Evolutionary conservation across 495 filamentous ascomycete species (phyloP), one percentile per base, ranked within the genome.

Genomic region (Parmelia sp.): DNA sequence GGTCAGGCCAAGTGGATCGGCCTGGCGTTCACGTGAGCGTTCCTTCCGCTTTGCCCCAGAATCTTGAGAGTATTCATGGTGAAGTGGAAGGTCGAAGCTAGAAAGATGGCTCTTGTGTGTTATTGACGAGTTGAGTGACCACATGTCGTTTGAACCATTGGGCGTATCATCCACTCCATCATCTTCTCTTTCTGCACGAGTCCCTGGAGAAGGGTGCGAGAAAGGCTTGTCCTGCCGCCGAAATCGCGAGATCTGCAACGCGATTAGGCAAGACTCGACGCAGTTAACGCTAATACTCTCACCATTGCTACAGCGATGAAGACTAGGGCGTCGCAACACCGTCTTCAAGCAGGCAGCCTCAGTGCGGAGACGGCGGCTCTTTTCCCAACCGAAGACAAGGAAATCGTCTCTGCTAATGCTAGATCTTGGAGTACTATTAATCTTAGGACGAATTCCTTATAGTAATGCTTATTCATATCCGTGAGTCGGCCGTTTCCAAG

Each of bases 1-100:
- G 19, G 66, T 74, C 0, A 79, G 66, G 40, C 40, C 40, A 8
- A 42, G 40, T 15, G 40, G 40, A 15, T 42, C 40, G 15, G 5
- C 40, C 12, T 15, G 40, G 17, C 40, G 40, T 7, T 42, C 40
- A 3, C 15, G 40, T 42, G 40, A 42, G 40, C 40, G 40, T 15
- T 42, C 40, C 40, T 19, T 42, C 15, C 40, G 40, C 40, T 15
- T 42, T 42, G 40, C 15, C 40, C 17, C 40, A 42, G 12, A 42
- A 15, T 42, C 40, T 42, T 19, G 40, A 37, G 36, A 37, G 5
- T 37, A 11, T 42, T 15, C 40, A 15, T 42, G 40, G 40, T 15
- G 40, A 42, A 42, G 15, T 19, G 40, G 40, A 42, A 42, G 11
- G 15, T 42, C 40, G 40, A 42, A 42, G 11, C 15, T 15, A 42